A percentile compares a stretch with the other conserved stretches of the same genome.
Conservation (phyloP, 2,329 filamentous ascomycete species). For the Fusarium cicatricum region DNA sequence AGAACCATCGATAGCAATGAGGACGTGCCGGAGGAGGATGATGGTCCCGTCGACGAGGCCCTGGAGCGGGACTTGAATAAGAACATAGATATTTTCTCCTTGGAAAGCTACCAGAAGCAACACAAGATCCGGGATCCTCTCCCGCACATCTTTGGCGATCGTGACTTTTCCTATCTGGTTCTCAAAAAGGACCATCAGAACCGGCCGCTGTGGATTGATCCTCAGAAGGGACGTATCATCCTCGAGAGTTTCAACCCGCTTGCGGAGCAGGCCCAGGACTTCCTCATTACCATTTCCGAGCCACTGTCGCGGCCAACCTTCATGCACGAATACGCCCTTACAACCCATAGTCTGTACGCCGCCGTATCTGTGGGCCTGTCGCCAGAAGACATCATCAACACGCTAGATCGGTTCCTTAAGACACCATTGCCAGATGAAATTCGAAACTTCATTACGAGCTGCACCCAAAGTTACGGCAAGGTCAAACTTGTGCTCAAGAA, state of each 20-base stretch:
- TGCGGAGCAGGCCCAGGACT: conserved; percentile 88
- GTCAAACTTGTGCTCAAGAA: conserved; percentile 95
- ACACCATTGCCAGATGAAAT: conserved; percentile 85
- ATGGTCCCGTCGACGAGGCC: conserved; percentile 59
- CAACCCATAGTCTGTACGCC: conserved; percentile 91
- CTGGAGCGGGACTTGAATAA: conserved; percentile 64
- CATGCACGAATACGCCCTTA: conserved; percentile 93
- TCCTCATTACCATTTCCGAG: conserved; percentile 95
- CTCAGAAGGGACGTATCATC: conserved; percentile 84
- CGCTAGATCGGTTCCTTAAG: conserved; percentile 88
- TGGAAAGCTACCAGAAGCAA: conserved; percentile 60
- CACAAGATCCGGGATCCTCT: conserved; percentile 55
- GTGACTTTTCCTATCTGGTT: conserved; percentile 82
- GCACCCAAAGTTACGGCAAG: conserved; percentile 92
- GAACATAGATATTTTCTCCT: conserved; percentile 67
- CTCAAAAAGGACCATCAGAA: conserved; percentile 90
- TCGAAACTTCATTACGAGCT: conserved; percentile 77
- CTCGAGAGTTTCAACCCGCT: conserved; percentile 93
- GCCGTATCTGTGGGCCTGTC: conserved; percentile 94
- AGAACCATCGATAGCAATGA: conserved; percentile 65
- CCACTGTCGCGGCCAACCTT: conserved; percentile 88
- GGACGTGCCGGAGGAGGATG: conserved; percentile 56
- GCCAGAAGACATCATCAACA: conserved; percentile 87
- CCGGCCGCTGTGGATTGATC: conserved; percentile 93
- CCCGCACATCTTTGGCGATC: conserved; percentile 56